Conservation (phyloP, 352 stramenopile genomes). For the Globisporangium spinosum region DNA sequence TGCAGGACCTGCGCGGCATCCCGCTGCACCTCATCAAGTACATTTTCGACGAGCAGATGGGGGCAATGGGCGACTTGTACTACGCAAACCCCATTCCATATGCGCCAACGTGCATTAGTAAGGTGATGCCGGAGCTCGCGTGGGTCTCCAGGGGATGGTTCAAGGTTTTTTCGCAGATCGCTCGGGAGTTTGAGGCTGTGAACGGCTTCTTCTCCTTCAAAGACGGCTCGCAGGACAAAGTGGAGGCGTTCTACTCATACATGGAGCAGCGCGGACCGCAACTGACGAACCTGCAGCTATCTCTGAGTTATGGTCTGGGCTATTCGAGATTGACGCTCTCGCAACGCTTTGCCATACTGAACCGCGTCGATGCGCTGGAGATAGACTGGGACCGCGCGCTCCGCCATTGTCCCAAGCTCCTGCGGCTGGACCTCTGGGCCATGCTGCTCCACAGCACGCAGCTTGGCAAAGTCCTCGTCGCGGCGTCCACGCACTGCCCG, state of each 20-base stretch:
- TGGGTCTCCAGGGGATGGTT: neutral
- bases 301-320: neutral
- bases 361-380: neutral
- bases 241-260: neutral
- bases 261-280: neutral
- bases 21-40: neutral
- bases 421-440: neutral
- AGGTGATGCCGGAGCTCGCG: neutral
- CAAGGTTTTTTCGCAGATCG: neutral
- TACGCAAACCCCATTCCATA: neutral
- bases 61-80: neutral
- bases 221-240: neutral
- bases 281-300: neutral
- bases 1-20: neutral
- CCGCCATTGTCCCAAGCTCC: neutral
- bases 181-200: neutral
- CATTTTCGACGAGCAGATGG: neutral
- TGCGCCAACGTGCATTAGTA: neutral
- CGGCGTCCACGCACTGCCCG: slow-evolving; percentile 3
- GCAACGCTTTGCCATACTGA: neutral
- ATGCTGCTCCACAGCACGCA: slow-evolving; percentile 9
- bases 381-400: slow-evolving; percentile 9
- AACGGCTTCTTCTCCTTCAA: neutral
- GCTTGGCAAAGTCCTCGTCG: neutral
- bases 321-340: neutral